These are phyloP conservation scores for Erucastrum elatum DNA, from an alignment of 345 rosid genomes.

Conservation along the genomic window DNA sequence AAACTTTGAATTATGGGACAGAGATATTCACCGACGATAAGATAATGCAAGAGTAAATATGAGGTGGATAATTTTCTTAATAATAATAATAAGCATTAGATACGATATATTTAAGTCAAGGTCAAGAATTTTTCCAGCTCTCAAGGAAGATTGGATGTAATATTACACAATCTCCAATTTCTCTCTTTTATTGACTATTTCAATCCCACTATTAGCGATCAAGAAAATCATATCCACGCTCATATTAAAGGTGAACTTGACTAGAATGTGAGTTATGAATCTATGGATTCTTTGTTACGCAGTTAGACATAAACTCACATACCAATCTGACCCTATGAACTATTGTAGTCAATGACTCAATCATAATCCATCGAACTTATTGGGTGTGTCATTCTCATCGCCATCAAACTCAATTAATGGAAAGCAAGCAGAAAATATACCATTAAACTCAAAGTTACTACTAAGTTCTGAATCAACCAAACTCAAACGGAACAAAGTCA, in stretches of 20 bases:
- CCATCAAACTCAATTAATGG: neutral
- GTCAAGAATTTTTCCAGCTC: neutral
- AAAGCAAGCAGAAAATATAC: neutral
- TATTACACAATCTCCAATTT: no score
- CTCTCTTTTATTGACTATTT: neutral
- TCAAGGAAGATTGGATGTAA: no score
- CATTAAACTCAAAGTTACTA: neutral
- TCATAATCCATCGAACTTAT: neutral
- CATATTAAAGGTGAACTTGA: neutral
- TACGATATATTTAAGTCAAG: neutral
- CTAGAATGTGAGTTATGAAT: neutral
- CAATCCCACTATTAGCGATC: neutral
- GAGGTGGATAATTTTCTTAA: neutral
- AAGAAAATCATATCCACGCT: conserved; percentile 13
- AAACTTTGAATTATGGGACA: conserved; percentile 12
- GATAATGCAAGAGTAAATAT: conserved; percentile 4
- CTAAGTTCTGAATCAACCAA: neutral
- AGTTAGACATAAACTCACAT: neutral
- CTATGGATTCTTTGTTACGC: neutral
- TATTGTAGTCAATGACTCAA: neutral
- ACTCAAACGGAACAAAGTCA: neutral
- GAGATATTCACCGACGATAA: neutral
- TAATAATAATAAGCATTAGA: neutral
- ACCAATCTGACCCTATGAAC: neutral
- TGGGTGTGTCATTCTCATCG: neutral